Percentiles rank a stretch among this genome's conserved stretches.
These are phyloP conservation scores for Alloascoidea hylecoeti DNA, from an alignment of 805 yeast species.

Conservation along the genomic window DNA sequence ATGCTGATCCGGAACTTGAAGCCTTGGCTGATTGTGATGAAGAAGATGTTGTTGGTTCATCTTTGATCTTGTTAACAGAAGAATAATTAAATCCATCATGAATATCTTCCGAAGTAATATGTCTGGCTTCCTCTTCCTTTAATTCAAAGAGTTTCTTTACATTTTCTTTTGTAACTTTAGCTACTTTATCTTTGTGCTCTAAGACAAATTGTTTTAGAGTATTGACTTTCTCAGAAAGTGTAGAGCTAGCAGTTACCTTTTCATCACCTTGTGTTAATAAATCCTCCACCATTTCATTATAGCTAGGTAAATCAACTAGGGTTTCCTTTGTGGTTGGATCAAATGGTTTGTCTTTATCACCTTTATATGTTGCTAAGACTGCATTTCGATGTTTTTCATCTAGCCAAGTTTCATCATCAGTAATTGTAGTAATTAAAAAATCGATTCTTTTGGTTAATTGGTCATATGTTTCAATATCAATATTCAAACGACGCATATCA, in stretches of 20 bases:
- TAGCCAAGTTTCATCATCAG: constrained; percentile 11
- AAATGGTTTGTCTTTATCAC: neutral
- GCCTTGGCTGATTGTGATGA: constrained; percentile 16
- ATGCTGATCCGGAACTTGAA: constrained; percentile 6
- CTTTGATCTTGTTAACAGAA: constrained; percentile 47
- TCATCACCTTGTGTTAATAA: constrained; percentile 59
- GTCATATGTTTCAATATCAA: constrained; percentile 71
- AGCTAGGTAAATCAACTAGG: constrained; percentile 29
- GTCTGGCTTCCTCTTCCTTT: constrained; percentile 52
- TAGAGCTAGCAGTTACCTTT: constrained; percentile 27
- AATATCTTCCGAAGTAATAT: constrained; percentile 82
- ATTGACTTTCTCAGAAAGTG: constrained; percentile 22
- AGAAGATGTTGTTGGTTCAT: constrained; percentile 8
- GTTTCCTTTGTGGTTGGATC: neutral
- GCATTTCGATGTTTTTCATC: neutral
- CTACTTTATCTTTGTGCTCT: constrained; percentile 61
- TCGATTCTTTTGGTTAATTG: constrained; percentile 66
- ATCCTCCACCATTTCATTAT: constrained; percentile 88
- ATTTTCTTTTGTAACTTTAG: constrained; percentile 48
- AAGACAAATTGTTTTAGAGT: constrained; percentile 22
- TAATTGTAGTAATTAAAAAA: constrained; percentile 30
- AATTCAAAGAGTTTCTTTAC: constrained; percentile 52
- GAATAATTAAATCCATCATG: constrained; percentile 88
- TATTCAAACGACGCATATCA: constrained; percentile 61
- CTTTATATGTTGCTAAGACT: neutral